phyloP scores from a whole-genome alignment of 805 yeast species.

The Candida taoyuanica region DNA sequence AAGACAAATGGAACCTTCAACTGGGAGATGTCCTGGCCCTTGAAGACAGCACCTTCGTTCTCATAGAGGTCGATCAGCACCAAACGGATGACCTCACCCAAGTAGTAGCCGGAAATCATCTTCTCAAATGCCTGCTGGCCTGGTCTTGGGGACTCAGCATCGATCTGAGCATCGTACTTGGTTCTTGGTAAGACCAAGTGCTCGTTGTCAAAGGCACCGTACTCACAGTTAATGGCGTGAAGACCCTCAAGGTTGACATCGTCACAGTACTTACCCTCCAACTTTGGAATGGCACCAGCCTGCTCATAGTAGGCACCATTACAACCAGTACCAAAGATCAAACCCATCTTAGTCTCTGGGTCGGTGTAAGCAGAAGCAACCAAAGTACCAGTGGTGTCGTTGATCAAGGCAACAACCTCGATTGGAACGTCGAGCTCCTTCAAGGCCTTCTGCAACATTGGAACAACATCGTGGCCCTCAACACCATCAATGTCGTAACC shows the following conservation, averaged over 20 bases:
- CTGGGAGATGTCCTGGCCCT: conserved; percentile 59
- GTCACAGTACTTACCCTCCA: conserved; percentile 60
- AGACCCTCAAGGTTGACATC: conserved; percentile 62
- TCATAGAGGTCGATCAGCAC: conserved; percentile 66
- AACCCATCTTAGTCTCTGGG: conserved; percentile 85
- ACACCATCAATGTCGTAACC: conserved; percentile 93
- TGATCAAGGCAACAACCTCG: conserved; percentile 85
- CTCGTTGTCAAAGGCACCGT: conserved; percentile 96
- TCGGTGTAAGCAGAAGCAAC: conserved; percentile 94
- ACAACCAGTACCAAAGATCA: conserved; percentile 96
- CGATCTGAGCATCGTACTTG: conserved; percentile 77
- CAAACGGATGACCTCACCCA: conserved; percentile 88
- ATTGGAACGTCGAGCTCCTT: conserved; percentile 65
- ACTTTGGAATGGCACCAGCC: conserved; percentile 70
- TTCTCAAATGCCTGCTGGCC: conserved; percentile 95
- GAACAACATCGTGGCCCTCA: conserved; percentile 92
- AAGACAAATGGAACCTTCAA: conserved; percentile 63
- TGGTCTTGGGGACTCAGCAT: conserved; percentile 87
- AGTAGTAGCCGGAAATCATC: conserved; percentile 95
- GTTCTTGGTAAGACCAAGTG: conserved; percentile 82
- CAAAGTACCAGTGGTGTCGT: conserved; percentile 95
- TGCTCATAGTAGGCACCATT: conserved; percentile 93
- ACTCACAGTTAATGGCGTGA: conserved; percentile 98
- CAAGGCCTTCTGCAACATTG: conserved; percentile 79
- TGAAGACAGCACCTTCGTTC: conserved; percentile 57